Evolutionary conservation across 345 rosid genomes (phyloP).

Genomic region (Corymbia maculata): DNA sequence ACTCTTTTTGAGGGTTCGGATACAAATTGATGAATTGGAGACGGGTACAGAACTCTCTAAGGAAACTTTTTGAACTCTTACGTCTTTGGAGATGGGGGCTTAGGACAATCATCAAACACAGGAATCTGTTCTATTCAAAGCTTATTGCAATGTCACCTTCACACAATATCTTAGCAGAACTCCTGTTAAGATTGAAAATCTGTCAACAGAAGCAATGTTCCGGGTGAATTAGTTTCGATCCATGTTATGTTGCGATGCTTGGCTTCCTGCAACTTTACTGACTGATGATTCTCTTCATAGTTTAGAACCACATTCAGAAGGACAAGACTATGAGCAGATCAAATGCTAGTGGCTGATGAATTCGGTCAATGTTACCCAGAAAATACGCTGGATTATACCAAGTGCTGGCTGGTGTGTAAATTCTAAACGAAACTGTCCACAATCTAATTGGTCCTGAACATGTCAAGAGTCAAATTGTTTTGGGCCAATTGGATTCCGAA

Average conservation of each 20-base stretch:
- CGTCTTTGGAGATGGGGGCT: background rate
- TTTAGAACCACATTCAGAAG: background rate
- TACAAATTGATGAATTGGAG: background rate
- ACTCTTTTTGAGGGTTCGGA: background rate
- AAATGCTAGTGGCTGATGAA: background rate
- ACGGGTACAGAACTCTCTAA: background rate
- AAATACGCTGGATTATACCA: background rate
- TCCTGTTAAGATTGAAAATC: background rate
- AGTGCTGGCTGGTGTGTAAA: background rate
- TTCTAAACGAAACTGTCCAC: background rate
- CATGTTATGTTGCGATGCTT: background rate
- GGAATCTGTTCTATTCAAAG: background rate
- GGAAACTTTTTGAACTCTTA: background rate
- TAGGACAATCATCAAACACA: background rate
- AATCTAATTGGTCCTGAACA: background rate
- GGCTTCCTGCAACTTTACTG: background rate
- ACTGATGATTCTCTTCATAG: background rate
- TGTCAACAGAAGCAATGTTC: background rate
- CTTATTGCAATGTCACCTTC: background rate
- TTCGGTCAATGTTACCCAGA: background rate
- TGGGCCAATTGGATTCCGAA: background rate
- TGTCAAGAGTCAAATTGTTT: background rate
- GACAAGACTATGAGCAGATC: background rate
- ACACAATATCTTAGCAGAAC: background rate
- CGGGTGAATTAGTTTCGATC: background rate